Base-by-base conservation (phyloP, 768 basidiomycete genomes). In the Termitomyces sp. region DNA sequence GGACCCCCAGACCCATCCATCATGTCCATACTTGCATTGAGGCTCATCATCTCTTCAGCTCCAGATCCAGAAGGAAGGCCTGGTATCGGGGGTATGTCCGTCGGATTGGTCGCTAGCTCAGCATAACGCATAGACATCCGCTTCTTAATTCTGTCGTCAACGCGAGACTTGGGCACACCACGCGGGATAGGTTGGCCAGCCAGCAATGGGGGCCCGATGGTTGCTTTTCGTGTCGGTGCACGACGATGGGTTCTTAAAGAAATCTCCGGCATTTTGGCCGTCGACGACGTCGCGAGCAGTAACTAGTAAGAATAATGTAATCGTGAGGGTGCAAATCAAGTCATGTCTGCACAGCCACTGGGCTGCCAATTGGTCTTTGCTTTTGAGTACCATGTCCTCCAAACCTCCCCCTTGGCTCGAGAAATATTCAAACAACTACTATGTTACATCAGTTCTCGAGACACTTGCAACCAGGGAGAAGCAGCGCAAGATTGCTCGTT, bases 81-180 rank as follows among this genome's bases (percentile, higher is more conserved):
- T 2, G 87, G 87, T 17, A 87, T 70, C 1, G 82, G 71, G 4
- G 90, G 86, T 3, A 85, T 68, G 49, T 82, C 79, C 2, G 83
- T 85, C 6, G 87, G 89, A n/a, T 79, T 74, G 1, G 87, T 87
- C 54, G 64, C 61, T 55, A 91, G 87, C 62, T 91, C 89, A 40
- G 89, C 91, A 81, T 91, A 97, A 68, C 94, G 86, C 81, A 87
- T 90, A 15, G 94, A 94, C 86, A 97, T 88, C 66, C 95, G 89
- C 72, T 93, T 93, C 81, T 93, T 94, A 72, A 97, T 94, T 75
- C 90, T 93, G 79, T 95, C 95, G 69, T 94, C 80, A 58, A 86
- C 79, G 59, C 78, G 74, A 58, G 79, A 77, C 66, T 78, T 85
- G 67, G 78, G 76, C 5, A 71, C 71, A 67, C 79, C 78, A 63